These are phyloP conservation scores for carrot (Daucus carota) DNA, from an alignment of 129 eudicot genomes.

Conservation along the genomic window DH1_v3.0 NC_030381.2:47027501-47028000, in stretches of 20 bases:
- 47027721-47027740: constrained; percentile 31
- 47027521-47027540: neutral
- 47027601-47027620: neutral
- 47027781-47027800: constrained; percentile 68
- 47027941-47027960: neutral
- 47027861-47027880: constrained; percentile 15
- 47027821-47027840: constrained; percentile 18
- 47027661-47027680: neutral
- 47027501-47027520: neutral
- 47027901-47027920: neutral
- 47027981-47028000: neutral
- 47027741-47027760: constrained; percentile 37
- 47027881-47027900: constrained; percentile 10
- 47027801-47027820: constrained; percentile 28
- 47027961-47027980: constrained; percentile 1
- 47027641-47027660: constrained; percentile 8
- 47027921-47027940: neutral
- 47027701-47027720: constrained; percentile 4
- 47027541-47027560: neutral
- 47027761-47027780: constrained; percentile 58
- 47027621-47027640: constrained; percentile 2
- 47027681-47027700: neutral
- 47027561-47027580: neutral
- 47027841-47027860: constrained; percentile 28
- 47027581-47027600: neutral